Evolutionary conservation across 345 rosid genomes (phyloP).

Genomic region (Cardiospermum halicacabum): DNA sequence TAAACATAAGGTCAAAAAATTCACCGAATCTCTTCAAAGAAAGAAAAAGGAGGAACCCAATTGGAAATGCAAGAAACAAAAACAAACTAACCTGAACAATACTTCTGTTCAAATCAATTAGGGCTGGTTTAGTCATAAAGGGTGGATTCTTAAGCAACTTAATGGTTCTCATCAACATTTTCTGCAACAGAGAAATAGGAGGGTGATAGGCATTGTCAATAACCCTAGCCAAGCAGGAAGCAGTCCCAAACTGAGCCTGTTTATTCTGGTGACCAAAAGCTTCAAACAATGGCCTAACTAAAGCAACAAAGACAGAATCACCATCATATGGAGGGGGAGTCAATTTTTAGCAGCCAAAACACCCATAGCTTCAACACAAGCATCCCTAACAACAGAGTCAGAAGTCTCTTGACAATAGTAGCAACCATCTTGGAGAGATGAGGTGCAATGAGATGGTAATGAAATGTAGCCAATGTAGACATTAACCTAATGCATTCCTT

Average conservation of each 20-base stretch:
- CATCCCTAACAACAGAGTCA: conserved; percentile 79
- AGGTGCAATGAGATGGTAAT: conserved; percentile 41
- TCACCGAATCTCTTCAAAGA: no score
- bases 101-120: conserved; percentile 71
- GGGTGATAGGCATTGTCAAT: conserved; percentile 56
- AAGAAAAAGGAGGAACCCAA: no score
- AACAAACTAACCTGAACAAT: conserved; percentile 55
- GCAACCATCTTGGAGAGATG: conserved; percentile 67
- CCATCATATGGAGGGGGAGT: conserved; percentile 19
- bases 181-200: conserved; percentile 63
- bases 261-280: conserved; percentile 90
- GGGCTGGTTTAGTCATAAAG: conserved; percentile 80
- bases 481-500: conserved; percentile 71
- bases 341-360: conserved; percentile 61
- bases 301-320: conserved; percentile 46
- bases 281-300: conserved; percentile 84
- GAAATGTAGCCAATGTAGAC: conserved; percentile 55
- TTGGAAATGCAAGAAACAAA: not conserved
- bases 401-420: conserved; percentile 79
- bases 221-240: conserved; percentile 80
- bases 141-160: conserved; percentile 80
- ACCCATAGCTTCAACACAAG: conserved; percentile 75
- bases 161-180: conserved; percentile 60
- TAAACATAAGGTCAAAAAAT: no score
- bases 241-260: conserved; percentile 79